Evolutionary conservation across 208 protist genomes (phyloP).

Genomic region (Acanthamoeba lenticulata): DNA sequence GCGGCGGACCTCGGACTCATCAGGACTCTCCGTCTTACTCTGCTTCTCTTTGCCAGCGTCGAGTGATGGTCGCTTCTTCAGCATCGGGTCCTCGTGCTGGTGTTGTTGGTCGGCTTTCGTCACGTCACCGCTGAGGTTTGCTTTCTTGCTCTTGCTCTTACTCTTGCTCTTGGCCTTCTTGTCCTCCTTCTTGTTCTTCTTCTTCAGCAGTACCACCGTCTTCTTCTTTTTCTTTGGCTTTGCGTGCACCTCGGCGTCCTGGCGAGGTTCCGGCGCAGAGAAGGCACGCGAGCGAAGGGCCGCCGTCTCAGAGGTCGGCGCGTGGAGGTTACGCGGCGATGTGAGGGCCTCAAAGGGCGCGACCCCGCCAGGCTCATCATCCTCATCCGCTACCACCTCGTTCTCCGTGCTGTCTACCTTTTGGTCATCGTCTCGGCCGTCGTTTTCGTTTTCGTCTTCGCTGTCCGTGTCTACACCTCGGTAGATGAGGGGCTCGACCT

Average conservation of each 20-base stretch:
- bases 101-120: too few relatives aligned
- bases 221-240: background rate
- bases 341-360: background rate
- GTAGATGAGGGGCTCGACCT: background rate
- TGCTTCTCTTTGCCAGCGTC: conserved; percentile 20
- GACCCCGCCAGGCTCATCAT: background rate
- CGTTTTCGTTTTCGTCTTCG: background rate
- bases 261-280: background rate
- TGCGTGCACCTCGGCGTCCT: background rate
- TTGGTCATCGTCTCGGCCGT: background rate
- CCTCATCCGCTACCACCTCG: background rate
- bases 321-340: background rate
- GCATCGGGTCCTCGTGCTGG: too few relatives aligned
- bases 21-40: background rate
- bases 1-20: too few relatives aligned
- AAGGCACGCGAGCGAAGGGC: background rate
- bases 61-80: too few relatives aligned
- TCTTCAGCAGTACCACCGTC: background rate
- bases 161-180: background rate
- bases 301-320: background rate
- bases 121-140: too few relatives aligned
- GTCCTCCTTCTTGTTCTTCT: background rate
- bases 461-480: background rate
- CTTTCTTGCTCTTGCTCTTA: background rate
- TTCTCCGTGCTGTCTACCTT: background rate